Evolutionary conservation across 2,329 filamentous ascomycete genomes (phyloP).

Genomic region (Fonsecaea pedrosoi): DNA sequence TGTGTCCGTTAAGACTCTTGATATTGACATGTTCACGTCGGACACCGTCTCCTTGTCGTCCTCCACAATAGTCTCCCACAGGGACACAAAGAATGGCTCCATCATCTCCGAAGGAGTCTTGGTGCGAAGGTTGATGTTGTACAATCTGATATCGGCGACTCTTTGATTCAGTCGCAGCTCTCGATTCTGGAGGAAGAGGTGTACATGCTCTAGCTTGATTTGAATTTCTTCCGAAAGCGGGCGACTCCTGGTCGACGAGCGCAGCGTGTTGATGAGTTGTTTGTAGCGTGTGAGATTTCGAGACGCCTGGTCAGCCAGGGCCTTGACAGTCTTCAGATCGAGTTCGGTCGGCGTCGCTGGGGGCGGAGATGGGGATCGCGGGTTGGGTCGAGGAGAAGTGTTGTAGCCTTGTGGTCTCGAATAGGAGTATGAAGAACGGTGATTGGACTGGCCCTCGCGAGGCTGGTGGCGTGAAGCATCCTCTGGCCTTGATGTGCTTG

Average conservation of each 20-base stretch:
- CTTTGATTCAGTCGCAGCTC: constrained; percentile 3
- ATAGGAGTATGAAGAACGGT: neutral
- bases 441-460: neutral
- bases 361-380: neutral
- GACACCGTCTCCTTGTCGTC: constrained; percentile 3
- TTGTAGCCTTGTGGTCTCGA: neutral
- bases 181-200: neutral
- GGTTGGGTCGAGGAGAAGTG: neutral
- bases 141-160: neutral
- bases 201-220: constrained; percentile 5
- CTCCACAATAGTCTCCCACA: neutral
- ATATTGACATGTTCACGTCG: neutral
- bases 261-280: neutral
- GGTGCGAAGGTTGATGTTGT: neutral
- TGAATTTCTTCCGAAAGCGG: constrained; percentile 1
- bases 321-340: constrained; percentile 1
- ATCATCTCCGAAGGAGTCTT: neutral
- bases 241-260: neutral
- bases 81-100: constrained; percentile 1
- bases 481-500: neutral
- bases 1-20: neutral
- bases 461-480: neutral
- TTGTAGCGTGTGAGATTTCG: constrained; percentile 4
- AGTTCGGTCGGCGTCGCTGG: neutral
- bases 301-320: neutral